phyloP scores from a whole-genome alignment of 768 basidiomycete genomes.

The Amanita brunnescens region DNA sequence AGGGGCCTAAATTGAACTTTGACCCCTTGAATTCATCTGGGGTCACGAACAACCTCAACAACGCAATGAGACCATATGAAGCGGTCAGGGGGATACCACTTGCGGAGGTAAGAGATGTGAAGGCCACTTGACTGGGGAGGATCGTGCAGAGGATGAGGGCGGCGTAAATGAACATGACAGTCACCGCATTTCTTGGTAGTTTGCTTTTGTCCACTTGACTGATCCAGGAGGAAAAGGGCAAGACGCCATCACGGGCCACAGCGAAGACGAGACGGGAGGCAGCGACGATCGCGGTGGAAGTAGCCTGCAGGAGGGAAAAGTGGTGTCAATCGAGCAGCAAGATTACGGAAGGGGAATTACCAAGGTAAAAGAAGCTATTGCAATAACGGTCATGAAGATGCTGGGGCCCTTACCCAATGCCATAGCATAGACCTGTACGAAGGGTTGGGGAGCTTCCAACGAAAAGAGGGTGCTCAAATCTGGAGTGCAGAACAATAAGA shows the following conservation, averaged over 20 bases:
- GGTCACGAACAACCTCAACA: conserved; percentile 71
- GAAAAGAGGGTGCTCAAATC: conserved; percentile 68
- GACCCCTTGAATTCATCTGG: conserved; percentile 66
- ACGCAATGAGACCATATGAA: conserved; percentile 75
- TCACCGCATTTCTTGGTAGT: conserved; percentile 79
- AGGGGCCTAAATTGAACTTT: conserved; percentile 45
- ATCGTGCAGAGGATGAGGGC: conserved; percentile 74
- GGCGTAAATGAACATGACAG: conserved; percentile 77
- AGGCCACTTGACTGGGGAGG: conserved; percentile 84
- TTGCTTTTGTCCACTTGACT: conserved; percentile 59
- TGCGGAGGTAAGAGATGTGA: conserved; percentile 84
- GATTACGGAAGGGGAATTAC: too few relatives aligned
- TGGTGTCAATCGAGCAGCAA: not conserved
- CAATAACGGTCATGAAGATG: conserved; percentile 82
- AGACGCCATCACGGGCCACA: conserved; percentile 88
- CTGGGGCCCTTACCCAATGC: conserved; percentile 75
- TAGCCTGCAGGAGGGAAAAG: conserved; percentile 45
- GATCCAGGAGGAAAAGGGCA: conserved; percentile 81
- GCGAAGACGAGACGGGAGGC: conserved; percentile 86
- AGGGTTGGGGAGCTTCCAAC: conserved; percentile 81
- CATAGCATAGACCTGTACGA: conserved; percentile 79
- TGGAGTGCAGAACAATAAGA: conserved; percentile 82
- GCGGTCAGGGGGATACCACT: conserved; percentile 83
- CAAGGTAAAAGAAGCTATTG: conserved; percentile 76
- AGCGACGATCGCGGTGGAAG: conserved; percentile 81